These are phyloP conservation scores for Funneliformis geosporum DNA, from an alignment of 192 early-diverging fungal species.

Conservation along the genomic window DNA sequence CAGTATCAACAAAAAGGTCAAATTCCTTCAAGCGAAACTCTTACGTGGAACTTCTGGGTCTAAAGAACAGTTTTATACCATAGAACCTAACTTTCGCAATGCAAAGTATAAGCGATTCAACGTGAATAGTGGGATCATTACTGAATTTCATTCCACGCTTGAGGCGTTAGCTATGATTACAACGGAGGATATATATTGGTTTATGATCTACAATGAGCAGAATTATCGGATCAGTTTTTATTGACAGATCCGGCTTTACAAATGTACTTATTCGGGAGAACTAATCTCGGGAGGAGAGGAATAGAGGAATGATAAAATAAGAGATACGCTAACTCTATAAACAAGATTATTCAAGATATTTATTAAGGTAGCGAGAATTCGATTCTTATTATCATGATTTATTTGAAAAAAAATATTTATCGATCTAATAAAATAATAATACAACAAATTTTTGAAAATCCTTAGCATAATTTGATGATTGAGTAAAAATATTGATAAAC, in stretches of 20 bases:
- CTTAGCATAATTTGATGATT: too few relatives aligned
- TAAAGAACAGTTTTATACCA: background rate
- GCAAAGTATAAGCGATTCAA: constrained; percentile 28
- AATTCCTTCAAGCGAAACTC: constrained; percentile 10
- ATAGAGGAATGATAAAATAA: constrained; percentile 14
- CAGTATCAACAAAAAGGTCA: background rate
- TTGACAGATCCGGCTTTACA: constrained; percentile 29
- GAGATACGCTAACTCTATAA: too few relatives aligned
- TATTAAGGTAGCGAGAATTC: too few relatives aligned
- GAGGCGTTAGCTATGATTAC: constrained; percentile 21
- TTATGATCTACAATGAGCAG: constrained; percentile 26
- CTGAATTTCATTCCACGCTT: constrained; percentile 21
- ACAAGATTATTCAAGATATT: too few relatives aligned
- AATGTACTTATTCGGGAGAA: constrained; percentile 23
- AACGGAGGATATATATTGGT: constrained; percentile 17
- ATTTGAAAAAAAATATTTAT: too few relatives aligned
- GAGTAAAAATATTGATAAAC: too few relatives aligned
- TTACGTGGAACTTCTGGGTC: background rate
- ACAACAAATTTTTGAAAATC: too few relatives aligned
- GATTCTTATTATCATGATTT: too few relatives aligned
- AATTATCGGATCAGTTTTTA: constrained; percentile 17
- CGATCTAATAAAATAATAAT: too few relatives aligned
- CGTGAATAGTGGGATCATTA: constrained; percentile 24
- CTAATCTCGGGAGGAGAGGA: constrained; percentile 10
- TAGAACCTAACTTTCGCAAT: background rate